Percentiles rank a stretch among this genome's conserved stretches.
phyloP scores from a whole-genome alignment of 2,329 filamentous ascomycete species.

The Simplicillium sp. region DNA sequence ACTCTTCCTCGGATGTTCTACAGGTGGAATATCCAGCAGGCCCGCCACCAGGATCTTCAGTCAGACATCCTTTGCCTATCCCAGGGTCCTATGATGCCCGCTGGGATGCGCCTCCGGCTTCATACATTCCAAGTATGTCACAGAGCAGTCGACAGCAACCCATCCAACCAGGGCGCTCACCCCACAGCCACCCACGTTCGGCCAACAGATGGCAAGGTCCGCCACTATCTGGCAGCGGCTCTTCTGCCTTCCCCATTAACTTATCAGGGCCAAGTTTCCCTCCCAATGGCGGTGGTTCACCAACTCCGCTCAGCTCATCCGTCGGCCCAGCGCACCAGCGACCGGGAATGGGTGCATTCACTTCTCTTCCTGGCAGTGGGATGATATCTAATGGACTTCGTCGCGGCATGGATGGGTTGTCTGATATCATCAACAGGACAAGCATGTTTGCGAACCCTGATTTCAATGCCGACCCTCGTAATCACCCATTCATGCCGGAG shows the following conservation, averaged over 20 bases:
- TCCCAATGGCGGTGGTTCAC: too few species aligned
- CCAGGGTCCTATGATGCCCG: background rate
- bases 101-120: too few species aligned
- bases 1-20: background rate
- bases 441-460: constrained; percentile 24
- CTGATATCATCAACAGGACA: constrained; percentile 14
- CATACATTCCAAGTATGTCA: background rate
- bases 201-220: background rate
- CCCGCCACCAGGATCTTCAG: background rate
- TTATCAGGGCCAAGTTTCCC: too few species aligned
- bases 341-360: too few species aligned
- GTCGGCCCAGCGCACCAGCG: too few species aligned
- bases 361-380: too few species aligned
- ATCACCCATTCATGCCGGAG: constrained; percentile 18
- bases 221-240: too few species aligned
- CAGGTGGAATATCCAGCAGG: background rate
- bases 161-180: background rate
- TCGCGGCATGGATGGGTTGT: too few species aligned
- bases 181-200: background rate
- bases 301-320: too few species aligned
- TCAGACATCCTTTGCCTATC: background rate
- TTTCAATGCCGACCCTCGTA: constrained; percentile 24
- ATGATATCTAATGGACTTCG: too few species aligned
- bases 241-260: too few species aligned
- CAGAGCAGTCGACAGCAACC: background rate